A percentile compares a stretch with the other conserved stretches of the same genome.
Evolutionary conservation across 1,284 basidiomycete genomes (phyloP).

Genomic region (Kwoniella shivajii): DNA sequence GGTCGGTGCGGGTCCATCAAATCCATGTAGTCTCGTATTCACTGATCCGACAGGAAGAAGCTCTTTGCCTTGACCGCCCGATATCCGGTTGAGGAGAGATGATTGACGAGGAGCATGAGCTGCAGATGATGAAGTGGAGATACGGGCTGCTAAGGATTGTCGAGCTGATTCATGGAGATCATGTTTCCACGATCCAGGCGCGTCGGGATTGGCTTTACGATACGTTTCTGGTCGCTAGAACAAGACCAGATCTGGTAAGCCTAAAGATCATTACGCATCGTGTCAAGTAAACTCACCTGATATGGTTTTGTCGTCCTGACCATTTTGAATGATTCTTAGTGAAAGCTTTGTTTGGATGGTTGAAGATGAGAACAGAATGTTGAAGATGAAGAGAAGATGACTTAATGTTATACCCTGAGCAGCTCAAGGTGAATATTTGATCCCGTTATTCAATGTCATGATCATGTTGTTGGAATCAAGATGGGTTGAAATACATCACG

Average conservation of each 20-base stretch:
- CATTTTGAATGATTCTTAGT: too few species aligned
- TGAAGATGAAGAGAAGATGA: neutral
- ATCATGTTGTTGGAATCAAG: neutral
- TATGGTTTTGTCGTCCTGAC: slow-evolving; percentile 27
- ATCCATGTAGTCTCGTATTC: slow-evolving; percentile 29
- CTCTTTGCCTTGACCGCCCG: slow-evolving; percentile 37
- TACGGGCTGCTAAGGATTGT: slow-evolving; percentile 24
- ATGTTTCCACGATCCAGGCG: slow-evolving; percentile 44
- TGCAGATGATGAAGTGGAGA: slow-evolving; percentile 11
- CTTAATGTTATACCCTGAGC: neutral
- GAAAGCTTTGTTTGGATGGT: too few species aligned
- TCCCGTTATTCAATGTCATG: neutral
- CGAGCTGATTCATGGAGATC: slow-evolving; percentile 36
- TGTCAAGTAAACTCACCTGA: slow-evolving; percentile 13
- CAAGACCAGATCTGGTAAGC: neutral
- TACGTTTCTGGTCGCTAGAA: slow-evolving; percentile 29
- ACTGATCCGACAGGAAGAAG: slow-evolving; percentile 23
- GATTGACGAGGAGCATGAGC: slow-evolving; percentile 10
- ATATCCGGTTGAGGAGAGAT: slow-evolving; percentile 31
- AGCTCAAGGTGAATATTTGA: neutral
- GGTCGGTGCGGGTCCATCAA: slow-evolving; percentile 15
- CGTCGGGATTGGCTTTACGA: slow-evolving; percentile 27
- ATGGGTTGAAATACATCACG: neutral
- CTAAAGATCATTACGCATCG: neutral
- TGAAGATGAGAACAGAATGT: too few species aligned